Percentiles rank a stretch among this genome's conserved stretches.
These are phyloP conservation scores for Exobasidium cylindrosporum DNA, from an alignment of 1,284 basidiomycete genomes.

Conservation along the genomic window DNA sequence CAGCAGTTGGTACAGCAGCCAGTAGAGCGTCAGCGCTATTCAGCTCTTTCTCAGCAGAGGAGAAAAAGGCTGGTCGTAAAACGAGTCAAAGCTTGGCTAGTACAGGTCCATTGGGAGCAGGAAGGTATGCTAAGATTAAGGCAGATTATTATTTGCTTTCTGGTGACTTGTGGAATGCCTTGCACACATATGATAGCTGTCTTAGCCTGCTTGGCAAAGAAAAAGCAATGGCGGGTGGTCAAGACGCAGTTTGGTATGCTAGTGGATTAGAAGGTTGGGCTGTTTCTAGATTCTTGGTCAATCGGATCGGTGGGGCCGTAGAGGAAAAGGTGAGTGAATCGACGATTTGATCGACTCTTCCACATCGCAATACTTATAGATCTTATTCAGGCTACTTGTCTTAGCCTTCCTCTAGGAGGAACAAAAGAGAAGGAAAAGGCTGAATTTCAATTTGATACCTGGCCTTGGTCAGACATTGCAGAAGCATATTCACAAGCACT, in stretches of 20 bases:
- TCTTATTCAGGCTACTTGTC: conserved; percentile 12
- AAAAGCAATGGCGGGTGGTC: conserved; percentile 50
- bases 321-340: conserved; percentile 41
- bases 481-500: conserved; percentile 51
- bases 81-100: conserved; percentile 11
- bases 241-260: conserved; percentile 54
- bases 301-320: conserved; percentile 44
- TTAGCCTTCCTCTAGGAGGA: conserved; percentile 11
- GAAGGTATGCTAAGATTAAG: conserved; percentile 41
- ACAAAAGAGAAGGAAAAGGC: conserved; percentile 33
- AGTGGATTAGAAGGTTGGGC: conserved; percentile 52
- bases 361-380: neutral
- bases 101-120: conserved; percentile 34
- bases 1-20: conserved; percentile 20
- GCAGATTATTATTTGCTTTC: conserved; percentile 44
- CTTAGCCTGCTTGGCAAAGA: conserved; percentile 40
- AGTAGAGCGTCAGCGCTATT: conserved; percentile 36
- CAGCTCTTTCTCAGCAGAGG: conserved; percentile 25
- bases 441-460: conserved; percentile 27
- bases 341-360: conserved; percentile 7
- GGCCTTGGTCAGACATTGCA: conserved; percentile 47
- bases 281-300: conserved; percentile 41
- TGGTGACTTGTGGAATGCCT: conserved; percentile 49
- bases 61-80: neutral
- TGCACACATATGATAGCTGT: conserved; percentile 38